These are phyloP conservation scores for Maudiozyma barnettii DNA, from an alignment of 805 yeast genomes.

Conservation along the genomic window DNA sequence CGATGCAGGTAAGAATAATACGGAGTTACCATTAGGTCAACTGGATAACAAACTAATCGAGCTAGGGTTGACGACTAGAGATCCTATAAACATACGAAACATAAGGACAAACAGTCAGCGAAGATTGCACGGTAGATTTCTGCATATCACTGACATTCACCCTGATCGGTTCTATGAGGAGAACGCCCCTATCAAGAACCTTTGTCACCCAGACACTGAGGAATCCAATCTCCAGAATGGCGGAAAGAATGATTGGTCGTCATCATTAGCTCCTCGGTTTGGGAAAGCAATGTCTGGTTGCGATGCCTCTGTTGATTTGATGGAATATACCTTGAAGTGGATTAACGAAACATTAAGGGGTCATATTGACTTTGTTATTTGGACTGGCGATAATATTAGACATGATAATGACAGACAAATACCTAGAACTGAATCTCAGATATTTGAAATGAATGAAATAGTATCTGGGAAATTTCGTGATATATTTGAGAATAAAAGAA, in stretches of 20 bases:
- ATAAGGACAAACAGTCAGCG: conserved; percentile 10
- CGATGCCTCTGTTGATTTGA: conserved; percentile 58
- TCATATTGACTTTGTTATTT: conserved; percentile 73
- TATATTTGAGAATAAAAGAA: conserved; percentile 40
- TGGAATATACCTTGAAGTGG: conserved; percentile 60
- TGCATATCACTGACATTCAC: conserved; percentile 82
- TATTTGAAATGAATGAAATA: conserved; percentile 56
- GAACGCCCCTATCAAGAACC: conserved; percentile 39
- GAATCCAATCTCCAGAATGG: neutral
- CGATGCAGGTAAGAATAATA: neutral
- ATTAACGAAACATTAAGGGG: conserved; percentile 52
- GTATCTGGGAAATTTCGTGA: conserved; percentile 45
- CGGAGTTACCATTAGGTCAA: neutral
- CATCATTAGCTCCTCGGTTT: conserved; percentile 43
- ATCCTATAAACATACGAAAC: conserved; percentile 26
- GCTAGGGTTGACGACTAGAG: conserved; percentile 35
- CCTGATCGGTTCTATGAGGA: conserved; percentile 61
- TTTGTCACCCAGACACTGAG: conserved; percentile 48
- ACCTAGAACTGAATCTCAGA: conserved; percentile 68
- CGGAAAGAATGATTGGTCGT: neutral
- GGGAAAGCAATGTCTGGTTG: conserved; percentile 75
- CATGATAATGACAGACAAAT: conserved; percentile 69
- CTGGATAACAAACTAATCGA: neutral
- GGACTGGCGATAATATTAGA: conserved; percentile 87
- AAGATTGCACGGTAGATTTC: conserved; percentile 58